Evolutionary conservation across 805 yeast genomes (phyloP), one percentile per base, ranked within the genome.

Genomic region (Teunomyces gatunensis): DNA sequence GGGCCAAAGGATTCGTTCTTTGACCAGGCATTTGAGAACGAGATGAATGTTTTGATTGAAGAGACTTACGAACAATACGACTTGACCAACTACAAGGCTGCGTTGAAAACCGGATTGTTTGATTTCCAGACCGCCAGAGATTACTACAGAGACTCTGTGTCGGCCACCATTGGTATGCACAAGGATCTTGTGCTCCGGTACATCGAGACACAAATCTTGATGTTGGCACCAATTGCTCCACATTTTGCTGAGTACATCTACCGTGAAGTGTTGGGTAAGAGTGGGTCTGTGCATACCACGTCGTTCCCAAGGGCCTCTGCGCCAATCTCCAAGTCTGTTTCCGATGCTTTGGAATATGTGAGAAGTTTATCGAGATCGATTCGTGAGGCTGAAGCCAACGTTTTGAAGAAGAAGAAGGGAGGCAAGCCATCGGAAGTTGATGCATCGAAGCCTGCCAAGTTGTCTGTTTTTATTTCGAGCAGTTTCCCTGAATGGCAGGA

Each of bases 91-190:
- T 94, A 84, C 77, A 92, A 94, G 74, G 80, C 81, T 52, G 99
- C 96, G 35, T 80, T 94, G 67, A 92, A 92, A 73, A 77, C 77
- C 46, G 97, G 97, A 57, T 79, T 94, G 58, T 94, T 92, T 59
- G 99, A 94, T 67, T 87, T 84, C 80, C 98, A 91, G 74, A 81
- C 90, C 47, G 84, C 97, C 29, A 86, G 99, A 75, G 99, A 94
- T 71, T 91, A 85, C 74, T 94, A 94, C 76, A 85, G 99, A 74
- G 99, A 94, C 58, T 77, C 84, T 9, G 75, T 80, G 46, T 69
- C 80, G 23, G 68, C 77, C 29, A 59, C 46, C 23, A 67, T 69
- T 20, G 81, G 80, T 35, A 89, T 94, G 96, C 96, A 89, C 74
- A 80, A 75, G 57, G 96, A 88, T 59, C 78, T 94, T 54, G 85